Conservation (phyloP, 2,329 filamentous ascomycete genomes). For the Neofusicoccum umdonicola region DNA sequence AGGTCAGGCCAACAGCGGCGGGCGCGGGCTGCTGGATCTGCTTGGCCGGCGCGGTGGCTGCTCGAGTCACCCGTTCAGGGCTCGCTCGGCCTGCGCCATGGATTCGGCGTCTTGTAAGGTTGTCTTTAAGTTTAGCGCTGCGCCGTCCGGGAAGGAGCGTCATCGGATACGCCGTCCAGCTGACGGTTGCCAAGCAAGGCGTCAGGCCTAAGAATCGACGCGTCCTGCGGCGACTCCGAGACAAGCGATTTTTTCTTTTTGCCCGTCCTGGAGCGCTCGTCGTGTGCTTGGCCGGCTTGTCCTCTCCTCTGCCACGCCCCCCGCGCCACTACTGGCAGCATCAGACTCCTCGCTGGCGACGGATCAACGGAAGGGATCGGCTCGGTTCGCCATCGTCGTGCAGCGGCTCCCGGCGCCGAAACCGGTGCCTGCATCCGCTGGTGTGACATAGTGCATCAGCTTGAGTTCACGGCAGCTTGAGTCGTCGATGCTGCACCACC, state of each 20-base stretch:
- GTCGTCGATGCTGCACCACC: neutral
- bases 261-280: neutral
- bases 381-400: neutral
- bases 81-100: neutral
- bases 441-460: neutral
- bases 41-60: neutral
- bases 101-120: neutral
- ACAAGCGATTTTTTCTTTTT: neutral
- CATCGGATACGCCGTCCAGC: constrained; percentile 11
- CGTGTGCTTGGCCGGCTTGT: no score
- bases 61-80: neutral
- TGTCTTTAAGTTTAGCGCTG: constrained; percentile 12
- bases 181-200: constrained; percentile 7
- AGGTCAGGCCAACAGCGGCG: neutral
- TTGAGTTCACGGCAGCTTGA: neutral
- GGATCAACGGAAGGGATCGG: neutral
- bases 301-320: no score
- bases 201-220: neutral
- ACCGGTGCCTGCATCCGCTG: no score
- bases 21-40: neutral
- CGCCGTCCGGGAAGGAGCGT: constrained; percentile 1
- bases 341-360: no score
- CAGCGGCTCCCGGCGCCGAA: neutral
- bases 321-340: no score
- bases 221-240: neutral